phyloP scores from a whole-genome alignment of 495 filamentous ascomycete genomes.

The Pyrenula massariospora region DNA sequence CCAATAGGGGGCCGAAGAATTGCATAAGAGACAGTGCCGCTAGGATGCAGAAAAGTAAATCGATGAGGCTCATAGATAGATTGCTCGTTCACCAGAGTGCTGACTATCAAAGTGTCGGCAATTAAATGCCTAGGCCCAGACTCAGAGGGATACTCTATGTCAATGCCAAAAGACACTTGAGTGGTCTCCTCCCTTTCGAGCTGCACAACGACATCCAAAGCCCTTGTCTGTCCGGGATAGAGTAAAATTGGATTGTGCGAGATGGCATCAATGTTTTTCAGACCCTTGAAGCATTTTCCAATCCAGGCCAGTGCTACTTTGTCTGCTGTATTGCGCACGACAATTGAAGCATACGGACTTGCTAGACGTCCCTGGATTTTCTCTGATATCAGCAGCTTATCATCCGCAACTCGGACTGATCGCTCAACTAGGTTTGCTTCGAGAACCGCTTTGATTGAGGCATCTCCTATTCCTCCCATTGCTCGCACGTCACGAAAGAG shows the following conservation, averaged over 20 bases:
- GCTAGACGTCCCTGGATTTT: conserved; percentile 30
- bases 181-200: not conserved
- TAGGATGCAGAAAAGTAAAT: conserved; percentile 44
- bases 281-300: not conserved
- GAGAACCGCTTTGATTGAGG: conserved; percentile 24
- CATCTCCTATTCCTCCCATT: conserved; percentile 33
- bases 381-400: conserved; percentile 33
- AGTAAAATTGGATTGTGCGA: conserved; percentile 14
- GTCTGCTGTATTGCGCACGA: conserved; percentile 25
- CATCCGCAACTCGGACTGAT: conserved; percentile 18
- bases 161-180: not conserved
- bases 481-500: conserved; percentile 41
- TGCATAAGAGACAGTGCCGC: conserved; percentile 48
- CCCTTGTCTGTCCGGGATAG: conserved; percentile 29
- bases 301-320: conserved; percentile 19
- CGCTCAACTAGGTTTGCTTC: conserved; percentile 15
- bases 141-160: not conserved
- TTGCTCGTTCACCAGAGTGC: conserved; percentile 7
- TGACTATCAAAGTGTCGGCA: not conserved
- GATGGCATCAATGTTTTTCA: conserved; percentile 7
- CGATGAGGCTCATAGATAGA: conserved; percentile 34
- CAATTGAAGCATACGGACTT: conserved; percentile 32
- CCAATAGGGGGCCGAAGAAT: conserved; percentile 43
- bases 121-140: not conserved
- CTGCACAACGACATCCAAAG: conserved; percentile 19